Evolutionary conservation across 768 basidiomycete species (phyloP).

Genomic region (Vararia minispora): DNA sequence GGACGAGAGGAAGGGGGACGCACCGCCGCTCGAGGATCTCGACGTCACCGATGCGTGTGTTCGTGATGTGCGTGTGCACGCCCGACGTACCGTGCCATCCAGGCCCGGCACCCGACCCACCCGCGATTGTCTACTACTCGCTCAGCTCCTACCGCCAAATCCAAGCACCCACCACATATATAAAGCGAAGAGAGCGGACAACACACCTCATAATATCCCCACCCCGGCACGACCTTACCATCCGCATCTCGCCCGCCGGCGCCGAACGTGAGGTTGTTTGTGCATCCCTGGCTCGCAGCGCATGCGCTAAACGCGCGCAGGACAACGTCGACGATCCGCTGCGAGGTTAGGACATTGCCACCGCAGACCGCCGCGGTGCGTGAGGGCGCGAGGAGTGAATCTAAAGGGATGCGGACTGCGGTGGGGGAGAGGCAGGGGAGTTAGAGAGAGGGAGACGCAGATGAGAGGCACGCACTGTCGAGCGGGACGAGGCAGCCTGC

Average conservation of each 20-base stretch:
- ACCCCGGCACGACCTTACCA: constrained; percentile 65
- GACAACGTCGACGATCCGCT: constrained; percentile 91
- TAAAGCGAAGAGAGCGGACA: constrained; percentile 2
- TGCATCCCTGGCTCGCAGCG: constrained; percentile 89
- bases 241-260: constrained; percentile 78
- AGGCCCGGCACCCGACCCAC: constrained; percentile 86
- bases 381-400: constrained; percentile 70
- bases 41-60: constrained; percentile 86
- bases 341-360: constrained; percentile 85
- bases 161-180: too few species aligned
- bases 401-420: constrained; percentile 68
- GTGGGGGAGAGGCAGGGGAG: constrained; percentile 10
- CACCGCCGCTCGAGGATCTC: constrained; percentile 87
- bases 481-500: constrained; percentile 88
- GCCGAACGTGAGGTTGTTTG: constrained; percentile 88
- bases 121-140: constrained; percentile 82
- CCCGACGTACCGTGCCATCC: constrained; percentile 88
- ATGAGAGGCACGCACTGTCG: constrained; percentile 37
- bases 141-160: too few species aligned
- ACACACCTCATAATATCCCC: constrained; percentile 80
- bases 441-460: background rate
- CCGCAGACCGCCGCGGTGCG: constrained; percentile 86
- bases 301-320: constrained; percentile 86
- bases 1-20: too few species aligned
- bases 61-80: constrained; percentile 90